Evolutionary conservation across 805 yeast species (phyloP).

Genomic region (Yueomyces sp.): DNA sequence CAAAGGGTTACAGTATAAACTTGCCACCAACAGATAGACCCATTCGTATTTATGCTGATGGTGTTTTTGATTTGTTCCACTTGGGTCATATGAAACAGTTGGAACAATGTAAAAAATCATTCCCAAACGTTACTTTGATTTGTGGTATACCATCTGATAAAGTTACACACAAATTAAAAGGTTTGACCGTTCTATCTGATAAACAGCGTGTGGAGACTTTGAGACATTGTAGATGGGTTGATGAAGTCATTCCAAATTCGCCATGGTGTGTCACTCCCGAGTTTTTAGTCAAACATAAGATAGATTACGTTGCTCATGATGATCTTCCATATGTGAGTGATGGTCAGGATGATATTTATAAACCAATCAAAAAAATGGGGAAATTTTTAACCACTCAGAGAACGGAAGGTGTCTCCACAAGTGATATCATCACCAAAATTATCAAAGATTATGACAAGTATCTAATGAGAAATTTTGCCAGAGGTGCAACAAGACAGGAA

Average conservation of each 20-base stretch:
- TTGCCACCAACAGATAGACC: slow-evolving; percentile 79
- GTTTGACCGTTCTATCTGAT: slow-evolving; percentile 82
- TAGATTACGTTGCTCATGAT: slow-evolving; percentile 96
- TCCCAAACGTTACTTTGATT: slow-evolving; percentile 71
- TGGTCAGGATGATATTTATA: slow-evolving; percentile 85
- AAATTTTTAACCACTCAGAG: slow-evolving; percentile 90
- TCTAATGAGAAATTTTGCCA: slow-evolving; percentile 89
- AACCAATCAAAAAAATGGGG: slow-evolving; percentile 82
- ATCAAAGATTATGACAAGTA: slow-evolving; percentile 94
- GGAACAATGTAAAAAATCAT: slow-evolving; percentile 90
- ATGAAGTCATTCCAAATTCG: slow-evolving; percentile 86
- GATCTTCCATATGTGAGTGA: slow-evolving; percentile 87
- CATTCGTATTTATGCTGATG: slow-evolving; percentile 93
- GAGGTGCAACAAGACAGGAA: slow-evolving; percentile 95
- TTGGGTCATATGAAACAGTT: slow-evolving; percentile 96
- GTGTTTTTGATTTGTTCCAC: slow-evolving; percentile 93
- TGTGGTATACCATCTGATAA: slow-evolving; percentile 87
- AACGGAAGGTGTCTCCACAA: slow-evolving; percentile 91
- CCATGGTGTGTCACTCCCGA: slow-evolving; percentile 91
- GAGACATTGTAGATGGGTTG: slow-evolving; percentile 93
- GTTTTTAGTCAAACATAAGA: slow-evolving; percentile 62
- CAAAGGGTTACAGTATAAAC: slow-evolving; percentile 64
- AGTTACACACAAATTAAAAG: slow-evolving; percentile 85
- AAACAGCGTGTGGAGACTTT: slow-evolving; percentile 83
- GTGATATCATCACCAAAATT: slow-evolving; percentile 89